Evolutionary conservation across 441 rosid species (phyloP).

Genomic region (Sinapis alba): DNA sequence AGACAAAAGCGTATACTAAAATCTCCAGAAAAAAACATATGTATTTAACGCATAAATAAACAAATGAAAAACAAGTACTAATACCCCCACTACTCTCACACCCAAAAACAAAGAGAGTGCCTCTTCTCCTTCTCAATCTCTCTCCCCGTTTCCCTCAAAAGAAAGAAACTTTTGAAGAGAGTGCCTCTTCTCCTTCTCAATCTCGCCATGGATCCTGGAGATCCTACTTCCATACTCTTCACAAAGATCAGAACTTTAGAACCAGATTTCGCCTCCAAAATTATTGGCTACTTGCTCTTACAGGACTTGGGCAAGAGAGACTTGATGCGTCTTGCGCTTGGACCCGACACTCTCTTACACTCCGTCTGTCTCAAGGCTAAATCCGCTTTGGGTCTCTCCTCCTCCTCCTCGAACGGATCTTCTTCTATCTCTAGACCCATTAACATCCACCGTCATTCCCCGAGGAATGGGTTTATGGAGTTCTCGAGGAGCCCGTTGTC

Average conservation of each 20-base stretch:
- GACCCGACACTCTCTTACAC: constrained; percentile 62
- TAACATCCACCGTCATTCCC: constrained; percentile 48
- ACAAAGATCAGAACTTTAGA: constrained; percentile 72
- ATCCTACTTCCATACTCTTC: constrained; percentile 66
- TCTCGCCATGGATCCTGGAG: constrained; percentile 66
- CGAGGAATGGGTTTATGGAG: constrained; percentile 50
- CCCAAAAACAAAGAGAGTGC: constrained; percentile 3
- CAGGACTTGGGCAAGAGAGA: constrained; percentile 71
- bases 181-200: too few relatives aligned
- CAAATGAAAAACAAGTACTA: not conserved
- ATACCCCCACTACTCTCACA: constrained; percentile 28
- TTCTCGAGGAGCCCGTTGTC: constrained; percentile 48
- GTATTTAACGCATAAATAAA: too few relatives aligned
- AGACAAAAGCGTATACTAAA: constrained; percentile 39
- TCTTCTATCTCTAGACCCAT: constrained; percentile 55
- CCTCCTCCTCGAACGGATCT: constrained; percentile 40
- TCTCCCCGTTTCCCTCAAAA: not conserved
- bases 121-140: constrained; percentile 39
- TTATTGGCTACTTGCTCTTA: constrained; percentile 82
- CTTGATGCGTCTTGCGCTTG: constrained; percentile 69
- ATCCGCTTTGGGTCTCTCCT: constrained; percentile 59
- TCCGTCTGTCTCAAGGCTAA: constrained; percentile 65
- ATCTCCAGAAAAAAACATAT: constrained; percentile 18
- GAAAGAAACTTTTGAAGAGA: too few relatives aligned
- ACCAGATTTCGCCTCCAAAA: constrained; percentile 76